These are phyloP conservation scores for Coemansia sp. DNA, from an alignment of 192 early-diverging fungal species.

Conservation along the genomic window DNA sequence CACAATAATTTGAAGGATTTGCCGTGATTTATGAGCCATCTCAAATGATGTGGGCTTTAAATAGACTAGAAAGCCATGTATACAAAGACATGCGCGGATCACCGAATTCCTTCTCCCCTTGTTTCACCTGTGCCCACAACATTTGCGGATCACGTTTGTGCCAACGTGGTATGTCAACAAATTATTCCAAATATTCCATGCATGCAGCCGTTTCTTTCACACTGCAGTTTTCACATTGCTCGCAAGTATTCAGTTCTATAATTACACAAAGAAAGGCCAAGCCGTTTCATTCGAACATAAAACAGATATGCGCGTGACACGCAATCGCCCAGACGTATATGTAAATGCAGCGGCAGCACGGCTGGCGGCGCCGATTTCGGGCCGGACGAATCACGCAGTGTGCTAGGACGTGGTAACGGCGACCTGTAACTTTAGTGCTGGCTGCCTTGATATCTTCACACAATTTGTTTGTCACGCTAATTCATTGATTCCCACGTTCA, in stretches of 20 bases:
- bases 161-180: background rate
- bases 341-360: background rate
- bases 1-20: background rate
- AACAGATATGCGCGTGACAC: background rate
- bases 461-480: too few relatives aligned
- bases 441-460: background rate
- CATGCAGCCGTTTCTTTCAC: background rate
- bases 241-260: background rate
- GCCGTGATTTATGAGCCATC: background rate
- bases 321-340: background rate
- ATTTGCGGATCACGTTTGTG: background rate
- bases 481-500: too few relatives aligned
- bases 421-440: too few relatives aligned
- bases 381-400: background rate
- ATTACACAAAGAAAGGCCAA: background rate
- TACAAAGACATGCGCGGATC: too few relatives aligned
- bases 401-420: background rate
- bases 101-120: background rate
- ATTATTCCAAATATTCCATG: background rate
- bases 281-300: background rate
- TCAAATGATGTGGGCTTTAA: background rate
- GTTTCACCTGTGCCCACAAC: background rate
- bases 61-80: too few relatives aligned
- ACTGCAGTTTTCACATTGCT: background rate
- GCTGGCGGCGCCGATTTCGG: background rate